Conservation (phyloP, 257 asterid species). For the Leonotis leonurus region DNA sequence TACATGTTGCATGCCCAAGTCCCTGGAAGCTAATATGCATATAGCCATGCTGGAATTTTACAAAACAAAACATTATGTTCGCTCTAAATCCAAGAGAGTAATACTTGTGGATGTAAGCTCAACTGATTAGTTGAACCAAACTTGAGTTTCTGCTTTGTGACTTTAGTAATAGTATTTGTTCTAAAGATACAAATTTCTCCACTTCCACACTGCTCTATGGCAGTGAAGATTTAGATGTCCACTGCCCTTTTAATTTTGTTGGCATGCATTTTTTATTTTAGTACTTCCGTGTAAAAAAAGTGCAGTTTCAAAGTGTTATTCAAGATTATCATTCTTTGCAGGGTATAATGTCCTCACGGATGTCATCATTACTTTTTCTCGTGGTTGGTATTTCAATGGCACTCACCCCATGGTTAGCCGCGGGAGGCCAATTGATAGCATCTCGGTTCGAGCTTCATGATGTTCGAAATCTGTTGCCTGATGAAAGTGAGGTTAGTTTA, state of each 20-base stretch:
- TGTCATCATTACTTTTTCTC: conserved; percentile 89
- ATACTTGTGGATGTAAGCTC: conserved; percentile 4
- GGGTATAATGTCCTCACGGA: conserved; percentile 93
- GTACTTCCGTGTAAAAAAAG: neutral
- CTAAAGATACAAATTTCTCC: neutral
- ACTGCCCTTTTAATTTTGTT: conserved; percentile 1
- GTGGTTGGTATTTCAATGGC: conserved; percentile 99
- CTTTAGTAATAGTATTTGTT: neutral
- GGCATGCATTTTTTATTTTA: neutral
- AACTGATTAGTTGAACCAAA: neutral
- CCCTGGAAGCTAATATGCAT: conserved; percentile 8
- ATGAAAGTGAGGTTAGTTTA: conserved; percentile 82
- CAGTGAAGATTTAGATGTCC: conserved; percentile 3
- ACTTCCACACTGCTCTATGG: conserved; percentile 1
- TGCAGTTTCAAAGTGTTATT: neutral
- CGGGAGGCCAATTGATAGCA: conserved; percentile 98
- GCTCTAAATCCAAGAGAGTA: neutral
- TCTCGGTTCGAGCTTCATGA: conserved; percentile 96
- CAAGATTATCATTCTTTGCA: conserved; percentile 26
- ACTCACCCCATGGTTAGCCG: conserved; percentile 94
- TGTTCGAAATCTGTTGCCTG: conserved; percentile 94
- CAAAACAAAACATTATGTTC: neutral
- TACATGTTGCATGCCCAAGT: conserved; percentile 8
- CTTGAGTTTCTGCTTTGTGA: conserved; percentile 5
- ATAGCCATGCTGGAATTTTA: neutral